Percentiles rank a stretch among this genome's conserved stretches.
Conservation (phyloP, 179 eudicot species). For the Beta corolliflora region DNA sequence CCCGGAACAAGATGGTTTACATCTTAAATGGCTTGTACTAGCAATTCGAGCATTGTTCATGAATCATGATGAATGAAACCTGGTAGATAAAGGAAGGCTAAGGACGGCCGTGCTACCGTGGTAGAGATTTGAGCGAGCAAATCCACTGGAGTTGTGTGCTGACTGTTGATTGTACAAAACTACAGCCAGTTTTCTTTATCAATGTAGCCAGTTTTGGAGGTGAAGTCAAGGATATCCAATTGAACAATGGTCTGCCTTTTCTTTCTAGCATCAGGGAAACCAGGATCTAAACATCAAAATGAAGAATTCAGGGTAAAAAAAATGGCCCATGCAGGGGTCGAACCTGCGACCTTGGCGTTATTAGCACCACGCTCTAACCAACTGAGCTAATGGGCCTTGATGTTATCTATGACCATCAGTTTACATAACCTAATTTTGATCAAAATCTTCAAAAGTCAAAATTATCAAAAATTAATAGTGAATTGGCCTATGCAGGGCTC, state of each 20-base stretch:
- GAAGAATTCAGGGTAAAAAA: not conserved
- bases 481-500: conserved; percentile 84
- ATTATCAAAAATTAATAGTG: too few species aligned
- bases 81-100: not conserved
- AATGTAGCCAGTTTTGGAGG: not conserved
- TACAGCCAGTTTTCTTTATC: too few species aligned
- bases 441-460: too few species aligned
- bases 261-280: too few species aligned
- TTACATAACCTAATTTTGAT: too few species aligned
- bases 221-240: too few species aligned
- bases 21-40: not conserved
- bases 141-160: too few species aligned
- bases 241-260: too few species aligned
- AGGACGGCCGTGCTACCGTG: not conserved
- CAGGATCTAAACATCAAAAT: not conserved
- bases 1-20: not conserved
- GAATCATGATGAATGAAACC: not conserved
- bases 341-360: conserved; percentile 92
- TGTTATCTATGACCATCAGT: not conserved
- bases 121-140: not conserved
- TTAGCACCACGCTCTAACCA: conserved; percentile 96
- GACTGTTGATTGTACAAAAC: too few species aligned
- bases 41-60: not conserved
- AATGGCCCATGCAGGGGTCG: conserved; percentile 89
- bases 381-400: conserved; percentile 75